Conservation (phyloP, 192 early-diverging fungal species). For the Pecoramyces ruminantium region DNA sequence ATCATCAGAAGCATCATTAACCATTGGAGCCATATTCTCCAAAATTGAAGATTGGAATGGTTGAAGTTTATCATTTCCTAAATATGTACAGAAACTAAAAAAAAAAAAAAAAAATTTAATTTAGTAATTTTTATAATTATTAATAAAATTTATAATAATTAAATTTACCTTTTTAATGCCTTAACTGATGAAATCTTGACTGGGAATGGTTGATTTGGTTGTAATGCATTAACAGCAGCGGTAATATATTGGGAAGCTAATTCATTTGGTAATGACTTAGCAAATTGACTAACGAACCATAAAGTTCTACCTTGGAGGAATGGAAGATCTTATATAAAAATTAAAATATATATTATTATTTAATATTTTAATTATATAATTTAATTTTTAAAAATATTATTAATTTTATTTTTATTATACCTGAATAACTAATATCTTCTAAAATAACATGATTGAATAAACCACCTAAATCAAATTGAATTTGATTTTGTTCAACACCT, state of each 20-base stretch:
- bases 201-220: constrained; percentile 26
- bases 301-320: constrained; percentile 82
- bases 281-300: constrained; percentile 71
- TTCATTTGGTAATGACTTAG: constrained; percentile 42
- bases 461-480: constrained; percentile 50
- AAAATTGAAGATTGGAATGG: constrained; percentile 43
- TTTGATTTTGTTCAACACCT: constrained; percentile 19
- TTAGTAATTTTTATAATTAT: background rate
- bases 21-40: constrained; percentile 32
- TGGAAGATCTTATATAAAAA: constrained; percentile 33
- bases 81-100: background rate
- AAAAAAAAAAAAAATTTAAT: too few species aligned
- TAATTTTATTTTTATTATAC: too few species aligned
- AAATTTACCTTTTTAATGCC: constrained; percentile 49
- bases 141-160: background rate
- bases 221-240: constrained; percentile 56
- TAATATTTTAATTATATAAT: too few species aligned
- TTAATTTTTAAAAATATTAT: too few species aligned
- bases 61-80: background rate
- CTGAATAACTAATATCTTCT: constrained; percentile 36
- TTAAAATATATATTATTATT: too few species aligned
- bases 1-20: constrained; percentile 44
- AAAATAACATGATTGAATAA: constrained; percentile 72
- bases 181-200: constrained; percentile 54
- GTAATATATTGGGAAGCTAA: constrained; percentile 53